Percentiles rank a stretch among this genome's conserved stretches.
These are phyloP conservation scores for Quercus gilva DNA, from an alignment of 306 rosid species.

Conservation along the genomic window DNA sequence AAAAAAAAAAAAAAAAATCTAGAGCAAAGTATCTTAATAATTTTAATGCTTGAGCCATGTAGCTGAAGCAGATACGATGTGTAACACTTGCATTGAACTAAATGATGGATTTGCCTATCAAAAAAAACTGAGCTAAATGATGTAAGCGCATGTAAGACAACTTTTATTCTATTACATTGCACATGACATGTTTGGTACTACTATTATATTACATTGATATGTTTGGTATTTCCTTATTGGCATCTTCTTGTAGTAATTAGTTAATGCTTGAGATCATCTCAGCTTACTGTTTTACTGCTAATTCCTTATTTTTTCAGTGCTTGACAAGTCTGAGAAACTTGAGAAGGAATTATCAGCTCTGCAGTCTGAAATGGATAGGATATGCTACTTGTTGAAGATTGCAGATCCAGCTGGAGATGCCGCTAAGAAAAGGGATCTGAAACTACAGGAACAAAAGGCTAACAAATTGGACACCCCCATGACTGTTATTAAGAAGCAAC, in stretches of 20 bases:
- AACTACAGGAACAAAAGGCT: constrained; percentile 46
- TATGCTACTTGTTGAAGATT: constrained; percentile 76
- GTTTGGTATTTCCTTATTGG: background rate
- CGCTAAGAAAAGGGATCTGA: constrained; percentile 73
- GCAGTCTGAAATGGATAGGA: constrained; percentile 79
- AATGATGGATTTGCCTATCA: too few species aligned
- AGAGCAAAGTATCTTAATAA: too few species aligned
- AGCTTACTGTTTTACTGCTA: constrained; percentile 23
- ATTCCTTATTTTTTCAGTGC: constrained; percentile 53
- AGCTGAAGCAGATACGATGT: too few species aligned
- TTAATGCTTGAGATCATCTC: constrained; percentile 11
- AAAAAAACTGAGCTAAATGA: too few species aligned
- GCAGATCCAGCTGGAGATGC: constrained; percentile 96
- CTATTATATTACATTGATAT: background rate
- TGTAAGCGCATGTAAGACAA: too few species aligned
- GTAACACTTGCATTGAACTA: too few species aligned
- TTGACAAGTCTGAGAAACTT: constrained; percentile 63
- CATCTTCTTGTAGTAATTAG: background rate
- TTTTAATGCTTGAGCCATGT: too few species aligned
- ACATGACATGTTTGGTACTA: too few species aligned
- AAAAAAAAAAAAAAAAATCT: too few species aligned
- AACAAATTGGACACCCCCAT: constrained; percentile 33
- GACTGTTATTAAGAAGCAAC: constrained; percentile 38
- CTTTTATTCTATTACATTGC: too few species aligned
- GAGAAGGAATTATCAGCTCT: constrained; percentile 70